phyloP scores from a whole-genome alignment of 441 rosid species.

The Theobroma grandiflorum region DNA sequence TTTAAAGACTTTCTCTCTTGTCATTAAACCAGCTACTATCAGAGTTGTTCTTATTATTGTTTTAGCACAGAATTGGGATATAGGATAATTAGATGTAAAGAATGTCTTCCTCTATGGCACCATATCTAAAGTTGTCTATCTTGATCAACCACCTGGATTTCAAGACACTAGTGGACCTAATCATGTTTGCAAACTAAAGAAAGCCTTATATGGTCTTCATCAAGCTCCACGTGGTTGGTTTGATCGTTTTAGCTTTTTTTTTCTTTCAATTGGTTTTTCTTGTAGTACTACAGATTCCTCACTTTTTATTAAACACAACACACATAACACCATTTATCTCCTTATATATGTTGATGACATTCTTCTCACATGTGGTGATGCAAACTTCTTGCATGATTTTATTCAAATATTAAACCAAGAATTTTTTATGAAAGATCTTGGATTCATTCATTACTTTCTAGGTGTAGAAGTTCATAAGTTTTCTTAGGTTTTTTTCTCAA shows the following conservation, averaged over 20 bases:
- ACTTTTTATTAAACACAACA: not conserved
- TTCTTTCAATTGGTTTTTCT: no score
- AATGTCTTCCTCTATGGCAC: no score
- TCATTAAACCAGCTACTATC: not conserved
- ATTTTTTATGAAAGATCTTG: slow-evolving; percentile 19
- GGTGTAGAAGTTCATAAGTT: not conserved
- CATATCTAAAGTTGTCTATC: no score
- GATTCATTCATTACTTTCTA: slow-evolving; percentile 15
- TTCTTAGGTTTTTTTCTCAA: not conserved
- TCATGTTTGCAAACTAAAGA: no score
- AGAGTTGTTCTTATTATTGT: not conserved
- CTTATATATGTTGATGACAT: not conserved
- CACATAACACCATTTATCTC: not conserved
- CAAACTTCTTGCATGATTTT: not conserved
- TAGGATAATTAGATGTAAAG: not conserved
- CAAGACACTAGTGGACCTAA: no score
- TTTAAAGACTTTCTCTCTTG: no score
- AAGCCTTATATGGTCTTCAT: no score
- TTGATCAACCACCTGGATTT: no score
- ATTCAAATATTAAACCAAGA: not conserved
- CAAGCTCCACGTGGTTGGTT: no score
- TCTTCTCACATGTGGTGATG: not conserved
- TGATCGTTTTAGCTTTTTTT: not conserved
- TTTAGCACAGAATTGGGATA: no score
- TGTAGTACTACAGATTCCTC: not conserved